Conservation (phyloP, 2,329 filamentous ascomycete species). For the Berkeleyomyces rouxiae region DNA sequence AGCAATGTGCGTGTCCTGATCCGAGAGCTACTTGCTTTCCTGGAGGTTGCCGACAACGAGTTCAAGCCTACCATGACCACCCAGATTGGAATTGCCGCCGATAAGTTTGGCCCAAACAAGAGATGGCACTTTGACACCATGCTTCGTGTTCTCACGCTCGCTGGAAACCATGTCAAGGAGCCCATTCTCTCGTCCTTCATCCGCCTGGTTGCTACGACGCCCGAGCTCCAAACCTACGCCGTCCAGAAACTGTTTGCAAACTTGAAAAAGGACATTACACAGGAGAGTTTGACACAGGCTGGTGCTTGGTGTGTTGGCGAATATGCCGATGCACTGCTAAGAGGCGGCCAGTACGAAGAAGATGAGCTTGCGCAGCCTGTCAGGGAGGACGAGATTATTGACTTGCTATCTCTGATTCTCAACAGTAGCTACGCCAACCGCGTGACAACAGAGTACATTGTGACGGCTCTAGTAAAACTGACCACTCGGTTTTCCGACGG, state of each 20-base stretch:
- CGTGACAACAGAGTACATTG: slow-evolving; percentile 85
- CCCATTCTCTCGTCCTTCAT: slow-evolving; percentile 95
- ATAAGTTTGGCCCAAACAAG: slow-evolving; percentile 91
- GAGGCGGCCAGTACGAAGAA: slow-evolving; percentile 69
- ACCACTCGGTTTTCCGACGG: slow-evolving; percentile 73
- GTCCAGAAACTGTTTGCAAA: slow-evolving; percentile 87
- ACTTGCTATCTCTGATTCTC: slow-evolving; percentile 80
- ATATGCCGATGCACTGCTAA: slow-evolving; percentile 79
- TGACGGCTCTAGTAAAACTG: slow-evolving; percentile 87
- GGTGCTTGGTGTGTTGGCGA: slow-evolving; percentile 97
- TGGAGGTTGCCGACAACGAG: slow-evolving; percentile 94
- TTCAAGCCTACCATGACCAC: slow-evolving; percentile 98
- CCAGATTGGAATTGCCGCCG: slow-evolving; percentile 92
- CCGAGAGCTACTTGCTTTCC: slow-evolving; percentile 79
- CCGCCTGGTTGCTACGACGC: slow-evolving; percentile 81
- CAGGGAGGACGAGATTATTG: slow-evolving; percentile 76
- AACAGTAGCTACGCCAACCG: slow-evolving; percentile 91
- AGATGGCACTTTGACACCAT: slow-evolving; percentile 98
- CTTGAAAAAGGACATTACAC: slow-evolving; percentile 90
- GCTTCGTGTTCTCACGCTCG: slow-evolving; percentile 79
- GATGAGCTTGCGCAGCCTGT: slow-evolving; percentile 71
- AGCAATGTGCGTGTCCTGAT: slow-evolving; percentile 88
- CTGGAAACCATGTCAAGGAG: slow-evolving; percentile 94
- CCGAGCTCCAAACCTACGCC: slow-evolving; percentile 88
- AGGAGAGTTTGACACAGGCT: slow-evolving; percentile 84